Evolutionary conservation across 108 stramenopile genomes (phyloP).

Genomic region (Fistulifera solaris): DNA sequence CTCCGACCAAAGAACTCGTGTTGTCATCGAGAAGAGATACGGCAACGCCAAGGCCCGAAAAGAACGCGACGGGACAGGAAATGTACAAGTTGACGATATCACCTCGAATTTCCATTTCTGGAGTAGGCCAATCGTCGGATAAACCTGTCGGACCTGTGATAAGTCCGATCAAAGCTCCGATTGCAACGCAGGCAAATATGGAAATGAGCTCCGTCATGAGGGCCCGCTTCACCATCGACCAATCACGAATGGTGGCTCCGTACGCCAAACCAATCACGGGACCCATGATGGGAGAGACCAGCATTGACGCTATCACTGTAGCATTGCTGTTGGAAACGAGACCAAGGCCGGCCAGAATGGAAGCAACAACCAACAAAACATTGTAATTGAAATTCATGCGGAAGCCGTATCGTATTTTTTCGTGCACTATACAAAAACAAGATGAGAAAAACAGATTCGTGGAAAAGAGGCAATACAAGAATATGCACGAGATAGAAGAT

Average conservation of each 20-base stretch:
- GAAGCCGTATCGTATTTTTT: too few species aligned
- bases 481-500: too few species aligned
- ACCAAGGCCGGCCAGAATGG: slow-evolving; percentile 71
- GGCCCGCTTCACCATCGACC: slow-evolving; percentile 36
- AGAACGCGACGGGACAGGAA: slow-evolving; percentile 73
- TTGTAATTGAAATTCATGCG: slow-evolving; percentile 25
- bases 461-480: too few species aligned
- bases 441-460: too few species aligned
- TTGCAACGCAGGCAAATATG: slow-evolving; percentile 47
- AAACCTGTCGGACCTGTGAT: slow-evolving; percentile 20
- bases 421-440: too few species aligned
- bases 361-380: slow-evolving; percentile 46
- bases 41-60: slow-evolving; percentile 84
- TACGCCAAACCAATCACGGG: slow-evolving; percentile 54
- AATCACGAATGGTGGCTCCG: slow-evolving; percentile 55
- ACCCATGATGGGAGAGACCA: slow-evolving; percentile 77
- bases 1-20: slow-evolving; percentile 73
- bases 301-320: slow-evolving; percentile 78
- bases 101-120: slow-evolving; percentile 58
- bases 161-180: slow-evolving; percentile 39
- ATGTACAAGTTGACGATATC: slow-evolving; percentile 23
- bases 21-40: slow-evolving; percentile 63
- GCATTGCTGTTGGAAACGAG: slow-evolving; percentile 61
- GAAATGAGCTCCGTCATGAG: slow-evolving; percentile 46
- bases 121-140: slow-evolving; percentile 58